These are phyloP conservation scores for Alternaria triticina DNA, from an alignment of 2,329 filamentous ascomycete genomes.

Conservation along the genomic window DNA sequence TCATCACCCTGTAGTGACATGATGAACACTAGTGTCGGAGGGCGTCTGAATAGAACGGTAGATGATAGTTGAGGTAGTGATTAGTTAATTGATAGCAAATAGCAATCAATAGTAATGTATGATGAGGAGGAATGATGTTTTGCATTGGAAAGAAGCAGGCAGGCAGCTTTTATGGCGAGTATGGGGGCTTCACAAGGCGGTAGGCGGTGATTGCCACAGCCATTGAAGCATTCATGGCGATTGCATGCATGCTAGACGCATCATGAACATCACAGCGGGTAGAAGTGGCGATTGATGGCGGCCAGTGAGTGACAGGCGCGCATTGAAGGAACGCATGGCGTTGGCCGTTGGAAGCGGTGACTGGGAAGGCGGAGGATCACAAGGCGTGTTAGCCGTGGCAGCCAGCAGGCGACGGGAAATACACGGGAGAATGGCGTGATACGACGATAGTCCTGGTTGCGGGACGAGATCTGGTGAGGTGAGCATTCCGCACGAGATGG, in stretches of 20 bases:
- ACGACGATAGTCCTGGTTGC: constrained; percentile 11
- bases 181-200: constrained; percentile 2
- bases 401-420: not conserved
- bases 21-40: not conserved
- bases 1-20: constrained; percentile 9
- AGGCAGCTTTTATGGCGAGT: constrained; percentile 8
- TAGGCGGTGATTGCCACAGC: constrained; percentile 2
- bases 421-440: constrained; percentile 9
- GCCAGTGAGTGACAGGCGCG: not conserved
- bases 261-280: constrained; percentile 9
- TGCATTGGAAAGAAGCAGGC: not conserved
- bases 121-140: not conserved
- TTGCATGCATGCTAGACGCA: constrained; percentile 8
- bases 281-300: constrained; percentile 12
- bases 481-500: not conserved
- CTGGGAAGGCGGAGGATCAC: constrained; percentile 1
- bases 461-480: constrained; percentile 6
- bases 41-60: not conserved
- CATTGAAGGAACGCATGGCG: constrained; percentile 1
- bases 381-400: constrained; percentile 1
- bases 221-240: constrained; percentile 10
- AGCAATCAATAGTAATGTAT: not conserved
- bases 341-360: constrained; percentile 5
- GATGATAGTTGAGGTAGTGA: not conserved
- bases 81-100: not conserved